Evolutionary conservation across 257 asterid species (phyloP).

Genomic region (Solanum chaucha): DNA sequence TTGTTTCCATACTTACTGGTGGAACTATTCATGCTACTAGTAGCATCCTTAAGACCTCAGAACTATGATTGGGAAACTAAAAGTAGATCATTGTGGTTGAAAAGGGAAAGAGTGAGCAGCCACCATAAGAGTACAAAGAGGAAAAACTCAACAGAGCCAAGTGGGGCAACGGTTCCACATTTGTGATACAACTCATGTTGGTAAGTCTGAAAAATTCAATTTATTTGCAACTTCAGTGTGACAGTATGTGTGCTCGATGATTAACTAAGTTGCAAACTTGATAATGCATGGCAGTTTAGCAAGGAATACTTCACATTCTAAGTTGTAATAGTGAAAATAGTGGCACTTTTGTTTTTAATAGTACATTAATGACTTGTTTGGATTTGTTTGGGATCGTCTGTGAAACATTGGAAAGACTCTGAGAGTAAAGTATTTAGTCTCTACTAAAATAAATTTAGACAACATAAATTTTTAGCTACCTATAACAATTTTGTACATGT

Average conservation of each 20-base stretch:
- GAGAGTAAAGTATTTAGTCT: neutral
- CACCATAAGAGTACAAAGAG: constrained; percentile 57
- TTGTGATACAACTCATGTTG: constrained; percentile 75
- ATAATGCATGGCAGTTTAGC: constrained; percentile 59
- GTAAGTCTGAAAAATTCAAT: constrained; percentile 11
- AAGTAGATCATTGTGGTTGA: constrained; percentile 69
- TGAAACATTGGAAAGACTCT: neutral
- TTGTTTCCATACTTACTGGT: constrained; percentile 67
- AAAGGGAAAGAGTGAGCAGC: constrained; percentile 49
- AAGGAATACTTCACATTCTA: constrained; percentile 81
- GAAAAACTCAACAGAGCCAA: constrained; percentile 51
- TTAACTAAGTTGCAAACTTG: neutral
- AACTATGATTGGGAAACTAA: constrained; percentile 71
- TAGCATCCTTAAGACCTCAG: constrained; percentile 61
- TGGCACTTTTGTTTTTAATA: neutral
- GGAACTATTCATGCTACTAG: constrained; percentile 65
- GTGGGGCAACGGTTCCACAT: constrained; percentile 77
- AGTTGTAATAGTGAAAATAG: constrained; percentile 45
- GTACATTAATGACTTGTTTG: neutral
- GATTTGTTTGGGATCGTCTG: neutral
- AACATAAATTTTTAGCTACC: neutral
- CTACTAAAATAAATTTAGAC: neutral
- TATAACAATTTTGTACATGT: neutral
- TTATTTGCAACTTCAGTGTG: neutral
- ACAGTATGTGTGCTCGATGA: neutral